phyloP scores from a whole-genome alignment of 352 stramenopile genomes.

The Paralagenidium karlingii region DNA sequence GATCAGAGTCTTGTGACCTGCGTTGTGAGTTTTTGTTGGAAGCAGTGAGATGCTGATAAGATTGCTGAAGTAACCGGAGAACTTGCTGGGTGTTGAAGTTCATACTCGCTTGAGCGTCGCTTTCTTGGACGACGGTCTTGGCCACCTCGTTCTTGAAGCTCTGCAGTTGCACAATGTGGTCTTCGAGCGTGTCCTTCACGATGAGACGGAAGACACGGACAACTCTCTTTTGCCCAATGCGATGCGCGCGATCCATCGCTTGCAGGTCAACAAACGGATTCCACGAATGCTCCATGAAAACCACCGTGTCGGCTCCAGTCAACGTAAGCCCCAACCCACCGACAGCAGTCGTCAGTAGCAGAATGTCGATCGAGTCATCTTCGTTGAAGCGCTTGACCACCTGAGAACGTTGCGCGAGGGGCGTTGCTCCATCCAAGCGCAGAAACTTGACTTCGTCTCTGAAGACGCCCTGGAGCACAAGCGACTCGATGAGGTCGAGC shows the following conservation, averaged over 20 bases:
- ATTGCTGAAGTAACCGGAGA: conserved; percentile 39
- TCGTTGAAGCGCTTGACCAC: conserved; percentile 89
- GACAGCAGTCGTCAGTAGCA: conserved; percentile 93
- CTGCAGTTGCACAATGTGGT: conserved; percentile 72
- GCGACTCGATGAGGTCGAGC: conserved; percentile 88
- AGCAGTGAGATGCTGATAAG: conserved; percentile 7
- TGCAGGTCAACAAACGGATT: conserved; percentile 96
- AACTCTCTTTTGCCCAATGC: conserved; percentile 52
- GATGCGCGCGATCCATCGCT: conserved; percentile 80
- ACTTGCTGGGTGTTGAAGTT: conserved; percentile 50
- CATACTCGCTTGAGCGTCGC: conserved; percentile 39
- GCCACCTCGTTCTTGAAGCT: conserved; percentile 67
- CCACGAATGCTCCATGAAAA: conserved; percentile 97
- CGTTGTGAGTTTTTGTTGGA: not conserved
- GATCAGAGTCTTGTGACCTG: not conserved
- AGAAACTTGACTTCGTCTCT: conserved; percentile 67
- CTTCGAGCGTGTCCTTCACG: conserved; percentile 55
- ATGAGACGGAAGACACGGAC: conserved; percentile 75
- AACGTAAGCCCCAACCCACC: conserved; percentile 95
- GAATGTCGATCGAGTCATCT: conserved; percentile 85
- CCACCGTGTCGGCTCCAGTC: conserved; percentile 92
- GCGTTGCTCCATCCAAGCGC: conserved; percentile 87
- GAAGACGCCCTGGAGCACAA: conserved; percentile 70
- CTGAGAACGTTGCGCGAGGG: conserved; percentile 38
- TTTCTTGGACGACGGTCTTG: conserved; percentile 38